Percentiles rank a stretch among this genome's conserved stretches.
Evolutionary conservation across 768 basidiomycete species (phyloP).

Genomic region (Hygrophorus pudorinus): DNA sequence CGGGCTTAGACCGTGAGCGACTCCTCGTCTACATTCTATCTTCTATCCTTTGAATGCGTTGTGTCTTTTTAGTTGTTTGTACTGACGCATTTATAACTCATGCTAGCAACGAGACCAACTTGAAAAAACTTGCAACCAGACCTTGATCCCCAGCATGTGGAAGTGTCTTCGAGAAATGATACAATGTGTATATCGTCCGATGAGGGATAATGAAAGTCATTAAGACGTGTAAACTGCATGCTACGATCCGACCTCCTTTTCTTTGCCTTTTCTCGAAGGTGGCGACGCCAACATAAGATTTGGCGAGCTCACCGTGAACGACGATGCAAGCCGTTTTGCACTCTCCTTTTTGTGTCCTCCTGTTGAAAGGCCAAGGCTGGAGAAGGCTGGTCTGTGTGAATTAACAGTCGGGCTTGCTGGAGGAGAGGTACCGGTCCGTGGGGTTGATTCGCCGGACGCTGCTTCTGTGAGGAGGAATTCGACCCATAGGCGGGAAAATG

Average conservation of each 20-base stretch:
- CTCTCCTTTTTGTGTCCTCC: slow-evolving; percentile 16
- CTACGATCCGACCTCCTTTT: slow-evolving; percentile 10
- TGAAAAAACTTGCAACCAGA: no score
- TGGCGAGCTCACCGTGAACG: slow-evolving; percentile 24
- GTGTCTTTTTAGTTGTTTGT: no score
- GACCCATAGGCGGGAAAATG: slow-evolving; percentile 95
- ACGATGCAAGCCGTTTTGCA: slow-evolving; percentile 16
- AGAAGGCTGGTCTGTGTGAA: slow-evolving; percentile 7
- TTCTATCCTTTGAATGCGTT: no score
- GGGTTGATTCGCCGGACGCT: slow-evolving; percentile 28
- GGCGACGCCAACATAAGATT: slow-evolving; percentile 17
- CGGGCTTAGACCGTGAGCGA: no score
- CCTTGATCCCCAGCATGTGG: no score
- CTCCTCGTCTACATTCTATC: no score
- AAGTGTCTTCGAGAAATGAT: no score
- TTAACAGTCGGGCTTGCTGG: slow-evolving; percentile 22
- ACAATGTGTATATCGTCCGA: neutral
- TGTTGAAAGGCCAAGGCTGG: slow-evolving; percentile 1
- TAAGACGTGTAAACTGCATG: no score
- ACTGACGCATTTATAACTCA: no score
- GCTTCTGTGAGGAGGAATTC: slow-evolving; percentile 96
- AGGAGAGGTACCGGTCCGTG: slow-evolving; percentile 22
- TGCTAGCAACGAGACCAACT: no score
- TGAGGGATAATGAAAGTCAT: neutral
- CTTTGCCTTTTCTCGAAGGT: slow-evolving; percentile 21